Evolutionary conservation across 306 rosid species (phyloP).

Genomic region (Cajanus cajan): DNA sequence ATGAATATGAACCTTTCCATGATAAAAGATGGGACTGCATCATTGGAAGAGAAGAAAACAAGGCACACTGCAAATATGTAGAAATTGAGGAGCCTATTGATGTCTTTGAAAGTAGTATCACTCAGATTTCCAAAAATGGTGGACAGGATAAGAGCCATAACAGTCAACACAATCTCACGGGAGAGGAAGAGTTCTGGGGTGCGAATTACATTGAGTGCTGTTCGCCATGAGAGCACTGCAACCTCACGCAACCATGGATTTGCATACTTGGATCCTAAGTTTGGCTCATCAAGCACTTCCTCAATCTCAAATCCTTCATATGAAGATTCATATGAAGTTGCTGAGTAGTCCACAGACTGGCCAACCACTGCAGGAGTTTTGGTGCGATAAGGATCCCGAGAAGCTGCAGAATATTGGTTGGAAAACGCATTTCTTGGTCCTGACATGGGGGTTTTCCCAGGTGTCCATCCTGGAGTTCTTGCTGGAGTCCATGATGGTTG

Average conservation of each 20-base stretch:
- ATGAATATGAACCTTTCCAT: slow-evolving; percentile 87
- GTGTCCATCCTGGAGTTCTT: slow-evolving; percentile 67
- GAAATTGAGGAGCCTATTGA: slow-evolving; percentile 81
- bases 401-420: slow-evolving; percentile 55
- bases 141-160: slow-evolving; percentile 78
- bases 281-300: slow-evolving; percentile 57
- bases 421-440: slow-evolving; percentile 50
- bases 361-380: slow-evolving; percentile 37
- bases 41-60: slow-evolving; percentile 89
- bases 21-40: slow-evolving; percentile 89
- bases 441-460: slow-evolving; percentile 54
- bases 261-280: slow-evolving; percentile 58
- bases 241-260: slow-evolving; percentile 90
- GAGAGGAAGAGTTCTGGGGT: slow-evolving; percentile 92
- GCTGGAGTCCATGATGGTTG: slow-evolving; percentile 85
- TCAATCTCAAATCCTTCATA: slow-evolving; percentile 49
- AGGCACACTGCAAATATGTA: slow-evolving; percentile 86
- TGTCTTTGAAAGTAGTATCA: slow-evolving; percentile 49
- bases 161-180: slow-evolving; percentile 74
- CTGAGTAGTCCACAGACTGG: slow-evolving; percentile 45
- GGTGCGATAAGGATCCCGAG: slow-evolving; percentile 34
- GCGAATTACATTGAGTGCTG: slow-evolving; percentile 68
- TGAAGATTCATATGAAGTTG: slow-evolving; percentile 44
- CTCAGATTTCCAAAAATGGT: slow-evolving; percentile 56
- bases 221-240: slow-evolving; percentile 74